Conservation (phyloP, 805 yeast genomes). For the Teunomyces pallodes region DNA sequence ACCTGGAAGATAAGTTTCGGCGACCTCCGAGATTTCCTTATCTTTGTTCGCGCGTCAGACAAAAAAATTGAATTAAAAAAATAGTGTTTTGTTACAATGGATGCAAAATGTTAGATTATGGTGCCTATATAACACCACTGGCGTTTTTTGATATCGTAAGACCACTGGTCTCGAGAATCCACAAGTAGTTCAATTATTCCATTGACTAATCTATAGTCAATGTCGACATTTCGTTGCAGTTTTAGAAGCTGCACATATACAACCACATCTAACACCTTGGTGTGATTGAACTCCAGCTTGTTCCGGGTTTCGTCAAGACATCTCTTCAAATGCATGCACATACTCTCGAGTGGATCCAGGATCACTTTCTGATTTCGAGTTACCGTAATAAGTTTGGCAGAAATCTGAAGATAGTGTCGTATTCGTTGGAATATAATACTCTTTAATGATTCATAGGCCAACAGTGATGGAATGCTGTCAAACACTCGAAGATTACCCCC, state of each 20-base stretch:
- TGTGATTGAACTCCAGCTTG: neutral
- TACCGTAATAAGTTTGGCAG: conserved; percentile 20
- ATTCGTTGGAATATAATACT: conserved; percentile 22
- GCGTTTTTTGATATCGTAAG: conserved; percentile 14
- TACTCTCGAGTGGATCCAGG: conserved; percentile 9
- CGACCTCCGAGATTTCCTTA: conserved; percentile 2
- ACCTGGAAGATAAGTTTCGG: conserved; percentile 1
- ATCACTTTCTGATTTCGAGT: conserved; percentile 22
- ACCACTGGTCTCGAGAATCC: conserved; percentile 21
- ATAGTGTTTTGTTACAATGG: neutral
- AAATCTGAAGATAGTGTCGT: conserved; percentile 23
- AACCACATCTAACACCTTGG: conserved; percentile 6
- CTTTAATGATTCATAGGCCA: neutral
- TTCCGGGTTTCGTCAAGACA: neutral
- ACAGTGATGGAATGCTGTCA: conserved; percentile 1
- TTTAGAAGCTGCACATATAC: neutral
- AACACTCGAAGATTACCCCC: neutral
- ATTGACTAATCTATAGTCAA: conserved; percentile 20
- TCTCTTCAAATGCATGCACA: conserved; percentile 11
- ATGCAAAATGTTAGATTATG: neutral
- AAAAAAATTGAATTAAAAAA: neutral
- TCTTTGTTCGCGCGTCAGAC: neutral
- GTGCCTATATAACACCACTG: conserved; percentile 8
- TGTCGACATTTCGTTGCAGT: neutral
- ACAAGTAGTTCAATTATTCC: conserved; percentile 24